These are phyloP conservation scores for Acmispon strigosus DNA, from an alignment of 306 rosid species.

Conservation along the genomic window DNA sequence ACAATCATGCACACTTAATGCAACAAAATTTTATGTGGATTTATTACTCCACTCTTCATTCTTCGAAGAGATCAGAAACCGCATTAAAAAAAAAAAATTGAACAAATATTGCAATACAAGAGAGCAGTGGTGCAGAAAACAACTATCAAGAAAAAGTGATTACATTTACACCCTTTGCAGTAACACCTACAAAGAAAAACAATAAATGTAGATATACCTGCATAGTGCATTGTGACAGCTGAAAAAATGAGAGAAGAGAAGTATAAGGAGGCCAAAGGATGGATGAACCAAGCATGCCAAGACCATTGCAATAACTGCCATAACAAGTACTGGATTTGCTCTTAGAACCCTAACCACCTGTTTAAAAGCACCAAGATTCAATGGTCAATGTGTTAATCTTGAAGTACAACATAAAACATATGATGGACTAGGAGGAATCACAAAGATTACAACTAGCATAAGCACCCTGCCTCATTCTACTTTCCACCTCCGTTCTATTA, in stretches of 20 bases:
- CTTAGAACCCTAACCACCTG: constrained; percentile 70
- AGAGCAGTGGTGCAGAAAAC: not conserved
- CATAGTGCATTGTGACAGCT: constrained; percentile 83
- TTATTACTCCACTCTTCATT: not conserved
- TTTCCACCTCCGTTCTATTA: not conserved
- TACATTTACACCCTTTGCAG: not conserved
- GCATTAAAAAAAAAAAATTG: not conserved
- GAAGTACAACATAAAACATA: not conserved
- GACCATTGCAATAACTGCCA: constrained; percentile 54
- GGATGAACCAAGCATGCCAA: constrained; percentile 85
- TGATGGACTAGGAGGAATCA: not conserved
- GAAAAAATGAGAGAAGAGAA: constrained; percentile 62
- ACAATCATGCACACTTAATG: not conserved
- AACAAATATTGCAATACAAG: not conserved
- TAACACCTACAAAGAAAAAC: not conserved
- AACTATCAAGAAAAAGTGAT: not conserved
- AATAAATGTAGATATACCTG: constrained; percentile 52
- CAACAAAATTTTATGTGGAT: not conserved
- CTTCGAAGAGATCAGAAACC: not conserved
- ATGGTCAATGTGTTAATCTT: constrained; percentile 16
- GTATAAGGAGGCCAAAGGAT: constrained; percentile 64
- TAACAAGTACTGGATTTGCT: constrained; percentile 55
- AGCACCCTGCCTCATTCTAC: not conserved
- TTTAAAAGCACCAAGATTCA: constrained; percentile 25
- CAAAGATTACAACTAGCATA: not conserved